phyloP scores from a whole-genome alignment of 495 filamentous ascomycete species.

The Xeromyces bisporus region DNA sequence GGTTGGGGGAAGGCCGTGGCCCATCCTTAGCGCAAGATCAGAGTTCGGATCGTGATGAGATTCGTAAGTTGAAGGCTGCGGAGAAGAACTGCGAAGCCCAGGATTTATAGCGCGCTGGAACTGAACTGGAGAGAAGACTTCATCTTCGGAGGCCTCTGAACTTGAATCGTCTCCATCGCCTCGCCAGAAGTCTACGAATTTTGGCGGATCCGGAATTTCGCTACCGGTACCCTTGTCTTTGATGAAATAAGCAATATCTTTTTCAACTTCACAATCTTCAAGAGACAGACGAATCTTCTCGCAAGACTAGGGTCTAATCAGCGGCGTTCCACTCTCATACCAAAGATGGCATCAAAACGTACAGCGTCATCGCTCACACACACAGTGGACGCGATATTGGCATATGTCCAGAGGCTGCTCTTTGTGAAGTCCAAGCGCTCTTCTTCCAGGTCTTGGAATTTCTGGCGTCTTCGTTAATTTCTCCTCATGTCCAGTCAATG shows the following conservation, averaged over 20 bases:
- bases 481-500: background rate
- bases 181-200: slow-evolving; percentile 96
- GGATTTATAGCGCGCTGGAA: slow-evolving; percentile 93
- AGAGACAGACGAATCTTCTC: slow-evolving; percentile 92
- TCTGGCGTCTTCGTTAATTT: slow-evolving; percentile 32
- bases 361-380: slow-evolving; percentile 94
- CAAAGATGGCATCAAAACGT: slow-evolving; percentile 11
- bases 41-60: slow-evolving; percentile 75
- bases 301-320: slow-evolving; percentile 42
- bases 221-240: slow-evolving; percentile 79
- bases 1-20: slow-evolving; percentile 32
- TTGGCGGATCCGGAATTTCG: slow-evolving; percentile 92
- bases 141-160: slow-evolving; percentile 72
- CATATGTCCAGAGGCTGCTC: slow-evolving; percentile 92
- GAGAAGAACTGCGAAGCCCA: slow-evolving; percentile 83
- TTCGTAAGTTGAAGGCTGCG: slow-evolving; percentile 69
- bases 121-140: slow-evolving; percentile 81
- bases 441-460: slow-evolving; percentile 98
- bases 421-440: slow-evolving; percentile 94
- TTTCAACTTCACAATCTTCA: slow-evolving; percentile 91
- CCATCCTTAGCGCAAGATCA: slow-evolving; percentile 45
- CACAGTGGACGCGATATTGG: slow-evolving; percentile 94
- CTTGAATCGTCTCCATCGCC: slow-evolving; percentile 69
- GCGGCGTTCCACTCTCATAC: slow-evolving; percentile 1
- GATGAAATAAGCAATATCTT: slow-evolving; percentile 85